A percentile compares a stretch with the other conserved stretches of the same genome.
phyloP scores from a whole-genome alignment of 805 yeast species.

The Candida sphagnicola region DNA sequence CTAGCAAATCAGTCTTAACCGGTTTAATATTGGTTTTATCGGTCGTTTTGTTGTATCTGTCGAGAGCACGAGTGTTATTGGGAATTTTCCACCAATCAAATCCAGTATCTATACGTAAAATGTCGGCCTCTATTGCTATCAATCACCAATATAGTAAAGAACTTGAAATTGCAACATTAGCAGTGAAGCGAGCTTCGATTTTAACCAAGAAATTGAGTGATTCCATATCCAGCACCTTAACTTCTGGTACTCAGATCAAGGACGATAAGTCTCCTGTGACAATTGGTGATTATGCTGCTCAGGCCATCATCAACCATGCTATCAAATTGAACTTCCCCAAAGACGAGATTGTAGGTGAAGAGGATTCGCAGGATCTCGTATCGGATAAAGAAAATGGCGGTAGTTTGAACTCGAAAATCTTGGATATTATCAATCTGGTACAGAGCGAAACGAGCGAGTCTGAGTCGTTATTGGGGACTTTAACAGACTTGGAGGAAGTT shows the following conservation, averaged over 20 bases:
- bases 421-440: constrained; percentile 53
- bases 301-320: constrained; percentile 86
- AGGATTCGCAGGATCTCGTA: constrained; percentile 68
- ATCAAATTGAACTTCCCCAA: constrained; percentile 72
- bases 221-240: constrained; percentile 41
- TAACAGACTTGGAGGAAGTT: constrained; percentile 46
- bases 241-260: constrained; percentile 66
- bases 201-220: constrained; percentile 67
- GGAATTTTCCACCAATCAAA: background rate
- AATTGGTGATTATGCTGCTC: constrained; percentile 94
- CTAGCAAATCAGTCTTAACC: constrained; percentile 30
- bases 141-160: constrained; percentile 54
- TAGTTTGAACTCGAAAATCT: constrained; percentile 50
- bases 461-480: constrained; percentile 32
- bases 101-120: background rate
- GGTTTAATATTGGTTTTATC: constrained; percentile 52
- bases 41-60: constrained; percentile 48
- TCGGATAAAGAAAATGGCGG: constrained; percentile 36
- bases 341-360: constrained; percentile 93
- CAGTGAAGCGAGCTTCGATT: constrained; percentile 82
- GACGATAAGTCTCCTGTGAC: constrained; percentile 94
- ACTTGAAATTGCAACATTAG: constrained; percentile 75
- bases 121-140: constrained; percentile 1
- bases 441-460: constrained; percentile 41
- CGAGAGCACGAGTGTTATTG: background rate